These are phyloP conservation scores for Leccinum solheimii DNA, from an alignment of 1,284 basidiomycete genomes.

Conservation along the genomic window DNA sequence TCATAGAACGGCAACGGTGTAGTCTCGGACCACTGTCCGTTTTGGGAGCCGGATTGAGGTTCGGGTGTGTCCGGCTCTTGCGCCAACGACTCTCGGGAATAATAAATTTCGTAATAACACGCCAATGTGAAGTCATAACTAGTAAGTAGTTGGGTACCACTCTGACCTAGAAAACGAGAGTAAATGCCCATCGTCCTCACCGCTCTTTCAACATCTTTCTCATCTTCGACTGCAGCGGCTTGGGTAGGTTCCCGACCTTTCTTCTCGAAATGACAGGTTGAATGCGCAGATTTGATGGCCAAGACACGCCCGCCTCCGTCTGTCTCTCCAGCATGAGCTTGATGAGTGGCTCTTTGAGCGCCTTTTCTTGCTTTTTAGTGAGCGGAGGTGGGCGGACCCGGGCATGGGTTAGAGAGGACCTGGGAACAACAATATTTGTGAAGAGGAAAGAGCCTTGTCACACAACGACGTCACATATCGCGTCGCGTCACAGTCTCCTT, in stretches of 20 bases:
- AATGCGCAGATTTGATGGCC: conserved; percentile 47
- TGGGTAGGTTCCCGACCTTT: conserved; percentile 39
- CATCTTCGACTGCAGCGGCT: conserved; percentile 37
- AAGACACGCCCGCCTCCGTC: conserved; percentile 38
- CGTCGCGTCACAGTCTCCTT: conserved; percentile 20
- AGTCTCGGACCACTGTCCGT: too few relatives aligned
- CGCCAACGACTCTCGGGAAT: too few relatives aligned
- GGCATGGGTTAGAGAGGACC: conserved; percentile 31
- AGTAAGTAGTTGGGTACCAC: not conserved
- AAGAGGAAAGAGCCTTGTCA: not conserved
- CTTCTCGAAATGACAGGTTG: conserved; percentile 41
- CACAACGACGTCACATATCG: conserved; percentile 15
- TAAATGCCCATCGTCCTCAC: conserved; percentile 9
- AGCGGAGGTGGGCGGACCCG: conserved; percentile 29
- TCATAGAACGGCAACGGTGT: too few relatives aligned
- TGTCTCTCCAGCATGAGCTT: conserved; percentile 43
- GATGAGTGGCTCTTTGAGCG: conserved; percentile 36
- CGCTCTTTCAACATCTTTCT: conserved; percentile 42
- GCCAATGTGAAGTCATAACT: too few relatives aligned
- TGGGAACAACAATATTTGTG: conserved; percentile 36
- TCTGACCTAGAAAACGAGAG: conserved; percentile 6
- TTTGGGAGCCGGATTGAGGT: too few relatives aligned
- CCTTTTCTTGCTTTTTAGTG: conserved; percentile 36
- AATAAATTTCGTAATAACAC: too few relatives aligned
- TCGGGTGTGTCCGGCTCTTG: too few relatives aligned